phyloP scores from a whole-genome alignment of 169 alveolate genomes.

The Plasmodium adleri region DNA sequence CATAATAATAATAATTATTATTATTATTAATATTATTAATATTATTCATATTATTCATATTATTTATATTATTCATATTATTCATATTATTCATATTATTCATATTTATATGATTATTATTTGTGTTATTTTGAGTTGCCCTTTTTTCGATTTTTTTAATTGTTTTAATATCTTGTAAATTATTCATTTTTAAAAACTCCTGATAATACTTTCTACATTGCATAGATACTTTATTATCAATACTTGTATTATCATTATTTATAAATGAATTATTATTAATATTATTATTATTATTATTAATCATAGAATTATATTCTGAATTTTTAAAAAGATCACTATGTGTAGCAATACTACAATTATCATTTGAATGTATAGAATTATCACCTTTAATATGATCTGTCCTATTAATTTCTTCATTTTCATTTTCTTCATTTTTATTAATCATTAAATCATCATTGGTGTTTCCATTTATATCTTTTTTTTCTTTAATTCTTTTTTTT shows the following conservation, averaged over 20 bases:
- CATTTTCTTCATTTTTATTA: not conserved
- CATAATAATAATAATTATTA: constrained; percentile 2
- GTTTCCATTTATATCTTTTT: not conserved
- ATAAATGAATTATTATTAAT: not conserved
- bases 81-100: not conserved
- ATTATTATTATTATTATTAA: not conserved
- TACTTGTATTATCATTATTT: constrained; percentile 7
- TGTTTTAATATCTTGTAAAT: constrained; percentile 19
- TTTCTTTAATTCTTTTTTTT: not conserved
- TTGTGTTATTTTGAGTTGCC: not conserved
- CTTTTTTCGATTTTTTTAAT: not conserved
- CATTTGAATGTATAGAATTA: too few relatives aligned
- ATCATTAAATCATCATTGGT: not conserved
- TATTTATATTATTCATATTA: not conserved
- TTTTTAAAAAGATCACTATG: too few relatives aligned
- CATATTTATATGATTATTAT: not conserved
- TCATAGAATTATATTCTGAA: too few relatives aligned
- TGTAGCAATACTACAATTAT: not conserved
- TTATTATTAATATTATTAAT: not conserved
- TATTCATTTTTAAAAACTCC: constrained; percentile 15
- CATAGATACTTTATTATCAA: constrained; percentile 2
- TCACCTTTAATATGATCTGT: too few relatives aligned
- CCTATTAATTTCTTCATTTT: not conserved
- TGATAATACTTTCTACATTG: constrained; percentile 24
- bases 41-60: not conserved